Conservation (phyloP, 495 filamentous ascomycete species). For the Chaetomium cochliodes region DNA sequence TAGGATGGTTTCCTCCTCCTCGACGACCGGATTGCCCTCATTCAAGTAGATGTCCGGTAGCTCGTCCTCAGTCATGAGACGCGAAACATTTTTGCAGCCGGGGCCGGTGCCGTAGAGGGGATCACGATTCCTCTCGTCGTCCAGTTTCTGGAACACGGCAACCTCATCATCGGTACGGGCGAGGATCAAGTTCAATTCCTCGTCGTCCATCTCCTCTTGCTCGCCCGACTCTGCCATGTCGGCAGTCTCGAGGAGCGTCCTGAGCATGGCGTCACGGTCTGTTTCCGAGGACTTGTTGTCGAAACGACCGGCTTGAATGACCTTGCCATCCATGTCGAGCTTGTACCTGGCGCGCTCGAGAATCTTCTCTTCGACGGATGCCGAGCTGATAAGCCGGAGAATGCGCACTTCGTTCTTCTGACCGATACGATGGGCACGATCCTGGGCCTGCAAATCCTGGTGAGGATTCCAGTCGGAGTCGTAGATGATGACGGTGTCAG, state of each 20-base stretch:
- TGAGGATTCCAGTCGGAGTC: constrained; percentile 99
- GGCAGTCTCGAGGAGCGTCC: constrained; percentile 86
- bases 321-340: constrained; percentile 98
- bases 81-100: constrained; percentile 61
- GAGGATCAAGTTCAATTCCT: constrained; percentile 88
- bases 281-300: constrained; percentile 99
- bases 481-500: constrained; percentile 98
- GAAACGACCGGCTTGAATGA: constrained; percentile 98
- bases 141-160: constrained; percentile 68
- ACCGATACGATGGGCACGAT: constrained; percentile 99
- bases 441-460: constrained; percentile 97
- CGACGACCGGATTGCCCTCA: constrained; percentile 82
- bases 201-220: constrained; percentile 94
- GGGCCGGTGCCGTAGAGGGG: constrained; percentile 65
- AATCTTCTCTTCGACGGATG: constrained; percentile 98
- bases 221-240: constrained; percentile 80
- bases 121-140: constrained; percentile 65
- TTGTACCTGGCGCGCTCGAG: constrained; percentile 95
- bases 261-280: constrained; percentile 91
- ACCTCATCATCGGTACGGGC: constrained; percentile 75
- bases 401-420: constrained; percentile 99
- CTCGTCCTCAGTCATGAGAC: constrained; percentile 84
- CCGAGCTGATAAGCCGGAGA: constrained; percentile 88
- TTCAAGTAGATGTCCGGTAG: constrained; percentile 89
- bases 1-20: constrained; percentile 68